Evolutionary conservation across 2,329 filamentous ascomycete genomes (phyloP).

Genomic region (Colletotrichum sp.): DNA sequence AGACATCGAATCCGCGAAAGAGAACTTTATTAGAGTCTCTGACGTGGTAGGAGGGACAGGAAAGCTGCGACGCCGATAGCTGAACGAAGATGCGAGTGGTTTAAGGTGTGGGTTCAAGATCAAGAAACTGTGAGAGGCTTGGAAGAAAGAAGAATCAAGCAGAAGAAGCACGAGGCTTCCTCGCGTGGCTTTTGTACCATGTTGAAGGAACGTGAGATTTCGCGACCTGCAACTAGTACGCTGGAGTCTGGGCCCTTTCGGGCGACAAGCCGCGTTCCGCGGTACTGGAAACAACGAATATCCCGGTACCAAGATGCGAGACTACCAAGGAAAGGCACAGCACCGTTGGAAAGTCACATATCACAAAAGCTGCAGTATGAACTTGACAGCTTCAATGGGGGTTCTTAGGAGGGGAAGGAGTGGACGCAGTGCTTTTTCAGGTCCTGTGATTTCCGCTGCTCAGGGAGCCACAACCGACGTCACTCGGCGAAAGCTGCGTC

Average conservation of each 20-base stretch:
- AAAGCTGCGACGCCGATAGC: not conserved
- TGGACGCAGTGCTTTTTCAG: not conserved
- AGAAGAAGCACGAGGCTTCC: not conserved
- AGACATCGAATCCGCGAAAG: conserved; percentile 12
- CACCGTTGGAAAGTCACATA: not conserved
- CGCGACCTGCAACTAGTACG: not conserved
- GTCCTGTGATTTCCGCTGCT: not conserved
- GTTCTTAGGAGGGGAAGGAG: not conserved
- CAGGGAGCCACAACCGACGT: conserved; percentile 7
- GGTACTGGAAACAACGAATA: conserved; percentile 3
- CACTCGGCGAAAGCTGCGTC: not conserved
- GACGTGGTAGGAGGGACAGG: not conserved
- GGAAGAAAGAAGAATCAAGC: not conserved
- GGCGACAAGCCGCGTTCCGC: conserved; percentile 13
- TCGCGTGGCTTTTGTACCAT: not conserved
- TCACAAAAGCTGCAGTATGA: conserved; percentile 5
- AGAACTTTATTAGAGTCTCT: not conserved
- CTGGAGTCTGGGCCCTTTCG: not conserved
- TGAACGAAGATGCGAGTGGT: not conserved
- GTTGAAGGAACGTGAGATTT: not conserved
- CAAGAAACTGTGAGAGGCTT: not conserved
- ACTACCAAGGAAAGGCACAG: not conserved
- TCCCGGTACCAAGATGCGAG: not conserved
- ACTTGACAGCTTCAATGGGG: conserved; percentile 7
- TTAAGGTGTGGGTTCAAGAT: not conserved